Evolutionary conservation across 1,284 basidiomycete species (phyloP), one percentile per base, ranked within the genome.

Genomic region (Cutaneotrichosporon sp.): DNA sequence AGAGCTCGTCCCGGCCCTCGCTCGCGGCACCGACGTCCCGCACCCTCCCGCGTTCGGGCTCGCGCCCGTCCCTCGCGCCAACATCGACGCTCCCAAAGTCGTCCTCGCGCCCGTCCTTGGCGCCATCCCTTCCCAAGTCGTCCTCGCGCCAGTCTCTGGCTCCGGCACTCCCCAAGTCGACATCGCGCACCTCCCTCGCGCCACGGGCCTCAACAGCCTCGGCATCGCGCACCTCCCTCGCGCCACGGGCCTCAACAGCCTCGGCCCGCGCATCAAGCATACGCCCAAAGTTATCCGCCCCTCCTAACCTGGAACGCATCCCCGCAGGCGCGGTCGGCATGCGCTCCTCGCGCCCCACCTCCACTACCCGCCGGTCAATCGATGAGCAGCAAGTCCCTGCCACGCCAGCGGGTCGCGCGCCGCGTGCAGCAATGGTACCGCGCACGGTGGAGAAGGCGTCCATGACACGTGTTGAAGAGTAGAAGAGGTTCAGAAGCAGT

Each of bases 351-450:
- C 42, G 42, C 4, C 42, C 42, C 16, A 36, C 36, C 36, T 6
- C 14, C 40, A 18, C 16, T 18, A 18, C 40, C 14, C 40, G 40
- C 14, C 40, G 40, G 40, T 16, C 40, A 13, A 16, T 42, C 40
- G 47, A 21, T n/a, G 47, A 34, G 52, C 18, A 5, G 9, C 22
- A 34, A 14, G 55, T 42, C 8, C 55, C 55, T 7, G 55, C 38
- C 22, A 56, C 55, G 22, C 55, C 55, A 11, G 55, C 38, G 7
- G 55, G 55, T 5, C 32, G 55, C 9, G 55, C 55, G 11, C 55
- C 55, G 21, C 36, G 55, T 9, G 55, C 55, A 6, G 55, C 55
- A 5, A 56, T 56, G 55, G 55, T 56, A 21, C 55, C 55, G 32
- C 55, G 55, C 5, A 56, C 55, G n/a, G 38, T 30, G 18, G 16